phyloP scores from a whole-genome alignment of 306 rosid genomes.

The Spatholobus suberectus region DNA sequence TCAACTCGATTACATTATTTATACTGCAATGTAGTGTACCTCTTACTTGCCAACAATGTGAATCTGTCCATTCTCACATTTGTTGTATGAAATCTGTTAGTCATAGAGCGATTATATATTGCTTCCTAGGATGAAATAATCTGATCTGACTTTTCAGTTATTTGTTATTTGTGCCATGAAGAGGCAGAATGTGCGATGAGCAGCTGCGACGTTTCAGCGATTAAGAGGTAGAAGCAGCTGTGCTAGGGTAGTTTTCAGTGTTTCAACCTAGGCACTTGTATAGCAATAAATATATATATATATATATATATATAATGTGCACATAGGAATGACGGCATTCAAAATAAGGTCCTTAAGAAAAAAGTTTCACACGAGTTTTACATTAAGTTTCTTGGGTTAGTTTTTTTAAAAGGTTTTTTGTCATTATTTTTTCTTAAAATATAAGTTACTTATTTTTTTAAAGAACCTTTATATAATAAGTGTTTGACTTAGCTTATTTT shows the following conservation, averaged over 20 bases:
- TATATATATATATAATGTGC: no score
- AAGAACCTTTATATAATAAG: no score
- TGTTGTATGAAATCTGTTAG: constrained; percentile 20
- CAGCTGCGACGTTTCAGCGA: no score
- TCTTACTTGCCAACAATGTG: constrained; percentile 38
- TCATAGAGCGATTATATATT: not conserved
- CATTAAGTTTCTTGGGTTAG: not conserved
- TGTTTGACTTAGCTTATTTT: no score
- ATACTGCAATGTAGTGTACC: constrained; percentile 22
- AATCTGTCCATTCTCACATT: constrained; percentile 37
- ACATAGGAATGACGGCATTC: no score
- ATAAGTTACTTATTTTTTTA: no score
- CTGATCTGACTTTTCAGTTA: not conserved
- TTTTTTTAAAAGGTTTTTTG: no score
- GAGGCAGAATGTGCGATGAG: not conserved
- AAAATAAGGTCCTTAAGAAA: not conserved
- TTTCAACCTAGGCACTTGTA: not conserved
- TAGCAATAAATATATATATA: no score
- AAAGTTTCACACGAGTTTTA: not conserved
- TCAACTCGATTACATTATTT: constrained; percentile 47
- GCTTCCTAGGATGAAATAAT: not conserved
- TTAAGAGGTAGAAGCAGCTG: not conserved
- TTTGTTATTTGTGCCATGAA: not conserved
- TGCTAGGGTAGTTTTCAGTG: not conserved
- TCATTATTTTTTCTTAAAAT: no score